Conservation (phyloP, 2,329 filamentous ascomycete species). For the Aaosphaeria pasadenensis region DNA sequence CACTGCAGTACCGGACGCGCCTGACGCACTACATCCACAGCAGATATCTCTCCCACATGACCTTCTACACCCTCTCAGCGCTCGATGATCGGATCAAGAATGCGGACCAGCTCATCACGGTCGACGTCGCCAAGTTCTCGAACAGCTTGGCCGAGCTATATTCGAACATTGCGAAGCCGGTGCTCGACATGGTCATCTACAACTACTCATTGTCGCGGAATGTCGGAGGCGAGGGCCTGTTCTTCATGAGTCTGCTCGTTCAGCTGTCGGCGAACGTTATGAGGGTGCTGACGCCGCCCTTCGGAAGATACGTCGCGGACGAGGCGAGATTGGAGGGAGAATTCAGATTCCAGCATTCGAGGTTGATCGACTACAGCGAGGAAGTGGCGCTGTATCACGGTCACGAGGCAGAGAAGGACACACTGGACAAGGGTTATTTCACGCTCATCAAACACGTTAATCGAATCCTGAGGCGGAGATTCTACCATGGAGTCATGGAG, state of each 20-base stretch:
- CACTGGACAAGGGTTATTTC: constrained; percentile 96
- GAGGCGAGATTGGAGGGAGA: constrained; percentile 93
- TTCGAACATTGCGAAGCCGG: constrained; percentile 91
- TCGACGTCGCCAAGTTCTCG: constrained; percentile 94
- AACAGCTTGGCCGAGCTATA: constrained; percentile 94
- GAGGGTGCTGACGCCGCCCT: constrained; percentile 90
- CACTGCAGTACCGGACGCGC: constrained; percentile 86
- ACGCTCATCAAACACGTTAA: constrained; percentile 99
- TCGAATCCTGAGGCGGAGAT: constrained; percentile 80
- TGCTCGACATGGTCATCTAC: constrained; percentile 95
- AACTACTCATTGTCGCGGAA: constrained; percentile 90
- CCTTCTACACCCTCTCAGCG: constrained; percentile 93
- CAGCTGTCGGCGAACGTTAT: constrained; percentile 91
- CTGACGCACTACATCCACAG: constrained; percentile 95
- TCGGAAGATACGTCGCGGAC: constrained; percentile 96
- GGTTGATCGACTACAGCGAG: constrained; percentile 93
- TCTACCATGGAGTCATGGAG: constrained; percentile 99
- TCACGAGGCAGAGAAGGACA: constrained; percentile 93
- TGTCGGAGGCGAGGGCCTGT: constrained; percentile 92
- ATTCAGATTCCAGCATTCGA: constrained; percentile 91
- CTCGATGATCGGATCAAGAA: constrained; percentile 98
- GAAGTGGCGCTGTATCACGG: constrained; percentile 91
- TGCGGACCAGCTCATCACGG: constrained; percentile 93
- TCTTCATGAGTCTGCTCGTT: constrained; percentile 92
- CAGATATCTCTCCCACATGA: constrained; percentile 94